Evolutionary conservation across 805 yeast species (phyloP), one percentile per base, ranked within the genome.

Genomic region (Cyberlindnera petersonii): DNA sequence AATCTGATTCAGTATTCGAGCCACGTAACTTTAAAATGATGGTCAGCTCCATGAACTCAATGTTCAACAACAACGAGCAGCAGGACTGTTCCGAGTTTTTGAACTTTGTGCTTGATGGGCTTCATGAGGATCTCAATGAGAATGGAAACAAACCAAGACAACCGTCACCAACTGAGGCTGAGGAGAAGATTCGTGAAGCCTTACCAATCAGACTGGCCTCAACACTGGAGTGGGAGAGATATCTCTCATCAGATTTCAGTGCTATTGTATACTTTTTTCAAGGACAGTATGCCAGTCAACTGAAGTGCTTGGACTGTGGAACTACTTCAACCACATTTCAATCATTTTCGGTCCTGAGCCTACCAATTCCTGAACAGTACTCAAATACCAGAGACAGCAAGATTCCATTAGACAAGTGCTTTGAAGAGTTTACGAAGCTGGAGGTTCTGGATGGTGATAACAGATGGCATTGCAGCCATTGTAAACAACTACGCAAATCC

Each of bases 181-280:
- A 88, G 46, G 96, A 88, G 55, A 66, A 67, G 26, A 64, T 71
- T 13, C 68, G 96, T 31, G 98, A 89, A 55, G 61, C 62, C 20
- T 61, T 86, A 53, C 83, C 94, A 0, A 70, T 87, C 3, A 69
- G 96, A 41, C 67, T 84, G 19, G 96, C 95, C 0, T 80, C 95
- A 0, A 75, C 93, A 0, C 76, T 87, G 35, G 96, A 89, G 57
- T 89, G 98, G 98, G 95, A 86, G 53, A 66, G 94, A 41, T 87
- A 87, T 56, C 64, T 86, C 39, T 79, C 78, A 42, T 73, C 85
- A 16, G 87, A 89, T 56, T 79, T 82, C 47, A 86, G 96, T 27
- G 71, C 81, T 1, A 72, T 89, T 18, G 93, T 85, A 3, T 89
- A 85, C 49, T 72, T 77, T 36, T 86, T 86, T 58, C 95, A 86